Conservation (phyloP, 2,329 filamentous ascomycete species). For the Cyclaneusma minus region DNA sequence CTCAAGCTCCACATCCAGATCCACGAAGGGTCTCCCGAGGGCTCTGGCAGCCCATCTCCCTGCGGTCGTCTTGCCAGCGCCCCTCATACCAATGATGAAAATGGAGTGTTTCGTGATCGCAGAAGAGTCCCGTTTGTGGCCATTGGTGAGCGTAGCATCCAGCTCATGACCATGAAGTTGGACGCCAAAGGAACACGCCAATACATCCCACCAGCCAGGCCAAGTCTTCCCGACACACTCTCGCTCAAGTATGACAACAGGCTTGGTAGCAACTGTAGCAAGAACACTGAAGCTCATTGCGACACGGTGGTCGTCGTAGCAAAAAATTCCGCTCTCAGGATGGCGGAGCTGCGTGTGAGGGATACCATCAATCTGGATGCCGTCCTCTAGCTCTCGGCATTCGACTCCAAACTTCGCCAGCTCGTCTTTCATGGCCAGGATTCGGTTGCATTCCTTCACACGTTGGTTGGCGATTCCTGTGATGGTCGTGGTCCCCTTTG, state of each 20-base stretch:
- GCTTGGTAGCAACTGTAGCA: slow-evolving; percentile 51
- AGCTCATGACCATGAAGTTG: slow-evolving; percentile 54
- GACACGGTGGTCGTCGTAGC: slow-evolving; percentile 94
- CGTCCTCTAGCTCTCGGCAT: slow-evolving; percentile 81
- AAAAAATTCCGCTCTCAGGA: slow-evolving; percentile 59
- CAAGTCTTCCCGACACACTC: slow-evolving; percentile 96
- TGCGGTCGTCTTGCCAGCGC: slow-evolving; percentile 89
- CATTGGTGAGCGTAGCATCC: slow-evolving; percentile 19
- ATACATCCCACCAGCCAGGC: slow-evolving; percentile 95
- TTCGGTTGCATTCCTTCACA: slow-evolving; percentile 96
- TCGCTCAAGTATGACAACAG: slow-evolving; percentile 70
- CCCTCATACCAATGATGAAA: slow-evolving; percentile 94
- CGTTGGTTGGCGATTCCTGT: slow-evolving; percentile 93
- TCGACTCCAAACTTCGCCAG: slow-evolving; percentile 83
- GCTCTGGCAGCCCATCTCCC: slow-evolving; percentile 71
- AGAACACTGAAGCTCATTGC: slow-evolving; percentile 98
- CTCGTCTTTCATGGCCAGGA: slow-evolving; percentile 87
- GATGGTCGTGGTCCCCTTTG: slow-evolving; percentile 69
- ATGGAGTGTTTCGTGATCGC: slow-evolving; percentile 45
- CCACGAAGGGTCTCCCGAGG: slow-evolving; percentile 63
- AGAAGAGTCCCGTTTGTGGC: slow-evolving; percentile 21
- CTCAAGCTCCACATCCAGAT: slow-evolving; percentile 82
- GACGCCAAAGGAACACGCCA: slow-evolving; percentile 65
- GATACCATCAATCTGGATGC: slow-evolving; percentile 58
- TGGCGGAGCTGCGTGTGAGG: slow-evolving; percentile 30